A percentile compares a stretch with the other conserved stretches of the same genome.
Evolutionary conservation across 306 rosid genomes (phyloP).

Genomic region (Cucumis melo): DNA sequence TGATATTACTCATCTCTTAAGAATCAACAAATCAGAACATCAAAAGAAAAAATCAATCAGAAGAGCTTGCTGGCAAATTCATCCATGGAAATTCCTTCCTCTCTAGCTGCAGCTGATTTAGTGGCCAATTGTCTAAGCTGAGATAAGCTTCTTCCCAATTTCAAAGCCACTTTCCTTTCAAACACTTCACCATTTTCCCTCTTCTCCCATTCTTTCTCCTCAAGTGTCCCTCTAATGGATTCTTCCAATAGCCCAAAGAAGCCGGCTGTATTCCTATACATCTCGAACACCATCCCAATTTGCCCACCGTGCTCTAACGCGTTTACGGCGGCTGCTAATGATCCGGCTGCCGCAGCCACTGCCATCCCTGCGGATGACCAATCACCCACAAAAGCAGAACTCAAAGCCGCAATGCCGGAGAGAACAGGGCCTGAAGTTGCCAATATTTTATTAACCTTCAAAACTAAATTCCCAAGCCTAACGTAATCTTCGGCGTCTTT

Average conservation of each 20-base stretch:
- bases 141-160: slow-evolving; percentile 54
- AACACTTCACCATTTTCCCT: slow-evolving; percentile 54
- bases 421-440: slow-evolving; percentile 63
- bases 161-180: slow-evolving; percentile 48
- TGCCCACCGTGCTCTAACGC: slow-evolving; percentile 55
- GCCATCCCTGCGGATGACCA: slow-evolving; percentile 17
- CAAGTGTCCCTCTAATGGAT: slow-evolving; percentile 28
- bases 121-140: slow-evolving; percentile 33
- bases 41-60: neutral
- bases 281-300: slow-evolving; percentile 64
- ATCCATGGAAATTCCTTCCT: slow-evolving; percentile 25
- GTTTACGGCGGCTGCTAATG: slow-evolving; percentile 34
- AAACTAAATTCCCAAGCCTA: slow-evolving; percentile 39
- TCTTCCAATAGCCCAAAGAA: slow-evolving; percentile 34
- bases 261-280: slow-evolving; percentile 47
- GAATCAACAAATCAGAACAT: neutral
- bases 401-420: slow-evolving; percentile 48
- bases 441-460: slow-evolving; percentile 48
- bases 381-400: slow-evolving; percentile 29
- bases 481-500: slow-evolving; percentile 56
- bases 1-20: neutral
- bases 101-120: slow-evolving; percentile 29
- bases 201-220: slow-evolving; percentile 33
- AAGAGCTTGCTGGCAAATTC: slow-evolving; percentile 67
- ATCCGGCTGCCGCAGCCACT: slow-evolving; percentile 42